Evolutionary conservation across 2,329 filamentous ascomycete species (phyloP).

Genomic region (Plenodomus biglobosus): DNA sequence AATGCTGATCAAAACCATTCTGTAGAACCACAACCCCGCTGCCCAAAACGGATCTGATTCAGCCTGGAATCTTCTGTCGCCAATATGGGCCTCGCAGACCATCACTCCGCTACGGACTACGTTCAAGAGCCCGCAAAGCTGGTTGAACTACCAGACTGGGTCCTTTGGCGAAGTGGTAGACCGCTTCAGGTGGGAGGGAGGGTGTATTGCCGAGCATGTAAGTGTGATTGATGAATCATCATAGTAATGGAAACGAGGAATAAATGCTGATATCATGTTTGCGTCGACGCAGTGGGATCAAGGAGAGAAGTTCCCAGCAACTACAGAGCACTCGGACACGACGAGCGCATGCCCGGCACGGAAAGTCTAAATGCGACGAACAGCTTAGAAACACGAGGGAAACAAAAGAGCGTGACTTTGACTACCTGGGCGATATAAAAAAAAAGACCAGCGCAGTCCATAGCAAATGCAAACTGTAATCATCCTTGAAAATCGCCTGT

Average conservation of each 20-base stretch:
- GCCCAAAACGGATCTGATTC: slow-evolving; percentile 34
- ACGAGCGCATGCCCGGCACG: neutral
- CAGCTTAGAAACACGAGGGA: neutral
- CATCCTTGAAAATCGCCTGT: too few relatives aligned
- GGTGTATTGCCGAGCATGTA: slow-evolving; percentile 39
- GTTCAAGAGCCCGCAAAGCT: slow-evolving; percentile 25
- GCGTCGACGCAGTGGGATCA: slow-evolving; percentile 39
- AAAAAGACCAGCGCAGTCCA: neutral
- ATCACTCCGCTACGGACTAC: slow-evolving; percentile 27
- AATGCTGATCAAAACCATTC: neutral
- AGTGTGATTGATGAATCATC: slow-evolving; percentile 10
- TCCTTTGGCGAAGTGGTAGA: slow-evolving; percentile 31
- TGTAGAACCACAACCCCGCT: slow-evolving; percentile 35
- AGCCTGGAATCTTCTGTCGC: slow-evolving; percentile 29
- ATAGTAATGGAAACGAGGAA: too few relatives aligned
- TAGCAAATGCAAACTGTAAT: too few relatives aligned
- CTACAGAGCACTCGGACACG: too few relatives aligned
- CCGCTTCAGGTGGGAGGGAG: slow-evolving; percentile 35
- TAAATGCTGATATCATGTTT: too few relatives aligned
- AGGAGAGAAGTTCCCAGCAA: slow-evolving; percentile 21
- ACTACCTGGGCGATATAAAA: neutral
- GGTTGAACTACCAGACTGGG: slow-evolving; percentile 28
- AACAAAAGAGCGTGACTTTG: neutral
- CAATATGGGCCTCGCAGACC: slow-evolving; percentile 24
- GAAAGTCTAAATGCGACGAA: neutral